Evolutionary conservation across 805 yeast species (phyloP).

Genomic region (Ogataea paraovalis): DNA sequence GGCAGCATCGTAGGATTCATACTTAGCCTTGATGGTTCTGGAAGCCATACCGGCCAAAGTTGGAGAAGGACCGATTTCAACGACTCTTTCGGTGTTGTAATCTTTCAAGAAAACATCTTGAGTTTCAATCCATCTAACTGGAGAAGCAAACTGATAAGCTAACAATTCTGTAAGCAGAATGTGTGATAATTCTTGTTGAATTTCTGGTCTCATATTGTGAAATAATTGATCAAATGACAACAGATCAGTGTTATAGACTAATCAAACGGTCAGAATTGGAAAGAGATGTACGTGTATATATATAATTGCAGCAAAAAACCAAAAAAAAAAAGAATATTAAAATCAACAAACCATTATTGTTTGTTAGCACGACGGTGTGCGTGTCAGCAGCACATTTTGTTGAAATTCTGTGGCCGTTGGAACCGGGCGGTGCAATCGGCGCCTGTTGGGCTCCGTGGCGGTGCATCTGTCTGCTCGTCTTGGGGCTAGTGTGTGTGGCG

Average conservation of each 20-base stretch:
- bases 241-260: not conserved
- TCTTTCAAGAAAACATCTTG: conserved; percentile 96
- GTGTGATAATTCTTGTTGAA: not conserved
- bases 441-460: no score
- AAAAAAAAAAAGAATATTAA: no score
- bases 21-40: conserved; percentile 91
- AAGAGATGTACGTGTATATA: not conserved
- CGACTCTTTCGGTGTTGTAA: conserved; percentile 93
- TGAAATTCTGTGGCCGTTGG: no score
- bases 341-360: no score
- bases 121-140: conserved; percentile 65
- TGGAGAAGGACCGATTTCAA: conserved; percentile 98
- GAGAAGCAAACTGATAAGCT: not conserved
- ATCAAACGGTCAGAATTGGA: not conserved
- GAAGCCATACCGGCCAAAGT: conserved; percentile 98
- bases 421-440: no score
- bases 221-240: not conserved
- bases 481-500: no score
- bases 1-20: conserved; percentile 98
- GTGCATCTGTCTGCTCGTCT: no score
- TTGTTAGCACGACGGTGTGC: no score
- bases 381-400: no score
- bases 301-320: no score
- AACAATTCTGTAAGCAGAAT: not conserved
- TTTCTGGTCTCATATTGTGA: not conserved